These are phyloP conservation scores for Rhododendron molle DNA, from an alignment of 148 eudicot species.

Conservation along the genomic window DNA sequence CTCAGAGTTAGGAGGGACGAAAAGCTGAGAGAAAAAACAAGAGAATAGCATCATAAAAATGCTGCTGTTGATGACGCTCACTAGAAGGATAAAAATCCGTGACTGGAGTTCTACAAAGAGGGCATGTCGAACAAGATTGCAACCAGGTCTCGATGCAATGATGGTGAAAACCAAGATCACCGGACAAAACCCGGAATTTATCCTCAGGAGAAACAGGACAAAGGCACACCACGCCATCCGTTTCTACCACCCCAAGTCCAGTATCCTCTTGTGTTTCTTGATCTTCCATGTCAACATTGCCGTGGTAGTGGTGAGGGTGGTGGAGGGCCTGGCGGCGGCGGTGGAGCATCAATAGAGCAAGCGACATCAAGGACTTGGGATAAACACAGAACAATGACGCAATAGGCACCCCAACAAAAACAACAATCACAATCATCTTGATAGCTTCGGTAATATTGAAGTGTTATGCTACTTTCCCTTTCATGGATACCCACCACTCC, in stretches of 20 bases:
- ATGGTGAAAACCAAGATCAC: too few relatives aligned
- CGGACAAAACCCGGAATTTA: too few relatives aligned
- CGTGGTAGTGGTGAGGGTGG: neutral
- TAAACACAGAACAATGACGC: neutral
- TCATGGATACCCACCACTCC: neutral
- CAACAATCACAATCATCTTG: neutral
- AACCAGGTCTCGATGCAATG: conserved; percentile 19
- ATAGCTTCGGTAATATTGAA: neutral
- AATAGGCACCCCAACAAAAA: neutral
- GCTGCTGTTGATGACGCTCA: neutral
- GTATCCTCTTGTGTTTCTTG: neutral
- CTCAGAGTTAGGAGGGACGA: neutral
- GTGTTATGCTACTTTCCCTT: neutral
- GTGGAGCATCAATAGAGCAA: neutral
- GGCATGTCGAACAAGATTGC: conserved; percentile 8
- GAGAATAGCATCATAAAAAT: neutral
- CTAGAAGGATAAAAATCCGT: neutral
- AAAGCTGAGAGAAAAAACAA: neutral
- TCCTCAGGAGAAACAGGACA: neutral
- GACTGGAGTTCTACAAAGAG: conserved; percentile 10
- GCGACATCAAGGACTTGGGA: neutral
- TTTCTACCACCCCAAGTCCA: neutral
- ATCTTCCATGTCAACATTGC: neutral
- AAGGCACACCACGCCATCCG: conserved; percentile 12
- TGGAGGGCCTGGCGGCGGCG: neutral